Evolutionary conservation across 2,329 filamentous ascomycete species (phyloP).

Genomic region (Penicillium sp.): DNA sequence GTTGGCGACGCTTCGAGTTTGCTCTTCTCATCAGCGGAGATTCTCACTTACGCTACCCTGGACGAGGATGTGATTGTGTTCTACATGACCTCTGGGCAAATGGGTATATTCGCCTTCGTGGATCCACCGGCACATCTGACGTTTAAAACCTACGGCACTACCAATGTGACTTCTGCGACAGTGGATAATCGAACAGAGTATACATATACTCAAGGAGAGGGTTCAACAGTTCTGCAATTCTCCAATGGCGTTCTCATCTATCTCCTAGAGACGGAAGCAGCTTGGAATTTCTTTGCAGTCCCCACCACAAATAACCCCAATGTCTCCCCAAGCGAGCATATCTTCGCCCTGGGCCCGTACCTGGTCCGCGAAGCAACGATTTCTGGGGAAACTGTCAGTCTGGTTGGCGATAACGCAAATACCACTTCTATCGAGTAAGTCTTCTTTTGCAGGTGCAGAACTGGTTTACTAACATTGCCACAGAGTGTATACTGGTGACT

Average conservation of each 20-base stretch:
- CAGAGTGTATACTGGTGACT: constrained; percentile 43
- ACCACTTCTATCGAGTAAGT: constrained; percentile 42
- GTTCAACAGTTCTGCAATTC: constrained; percentile 50
- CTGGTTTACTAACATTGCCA: not conserved
- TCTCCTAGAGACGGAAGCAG: constrained; percentile 54
- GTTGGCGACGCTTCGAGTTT: constrained; percentile 48
- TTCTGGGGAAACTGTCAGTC: constrained; percentile 32
- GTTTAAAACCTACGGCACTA: constrained; percentile 45
- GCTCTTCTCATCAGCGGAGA: constrained; percentile 54
- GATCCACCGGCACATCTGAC: constrained; percentile 32
- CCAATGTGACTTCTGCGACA: constrained; percentile 32
- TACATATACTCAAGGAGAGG: constrained; percentile 50
- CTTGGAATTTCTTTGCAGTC: constrained; percentile 59
- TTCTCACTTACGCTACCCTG: constrained; percentile 47
- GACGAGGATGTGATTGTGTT: constrained; percentile 49
- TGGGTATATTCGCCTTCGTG: constrained; percentile 53
- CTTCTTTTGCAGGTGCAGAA: not conserved
- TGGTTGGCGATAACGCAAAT: constrained; percentile 45
- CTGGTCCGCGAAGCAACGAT: constrained; percentile 45
- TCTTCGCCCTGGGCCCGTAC: constrained; percentile 48
- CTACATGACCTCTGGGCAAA: constrained; percentile 52
- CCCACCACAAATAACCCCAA: constrained; percentile 48
- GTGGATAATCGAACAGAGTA: constrained; percentile 37
- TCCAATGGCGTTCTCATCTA: constrained; percentile 53
- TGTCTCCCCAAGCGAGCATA: constrained; percentile 48